Evolutionary conservation across 192 early-diverging fungal genomes (phyloP).

Genomic region (Coemansia sp.): DNA sequence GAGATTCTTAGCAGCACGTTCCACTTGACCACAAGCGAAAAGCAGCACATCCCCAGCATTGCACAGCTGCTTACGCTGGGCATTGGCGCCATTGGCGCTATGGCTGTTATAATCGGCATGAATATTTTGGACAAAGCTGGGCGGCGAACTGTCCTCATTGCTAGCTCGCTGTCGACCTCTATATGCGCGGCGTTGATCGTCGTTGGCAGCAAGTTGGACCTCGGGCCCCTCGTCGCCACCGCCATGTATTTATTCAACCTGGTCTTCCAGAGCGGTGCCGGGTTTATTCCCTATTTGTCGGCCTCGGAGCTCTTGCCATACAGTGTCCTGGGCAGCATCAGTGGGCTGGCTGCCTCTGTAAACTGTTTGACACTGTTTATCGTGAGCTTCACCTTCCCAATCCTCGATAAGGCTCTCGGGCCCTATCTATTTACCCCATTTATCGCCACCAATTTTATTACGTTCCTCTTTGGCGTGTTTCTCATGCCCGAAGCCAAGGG

Average conservation of each 20-base stretch:
- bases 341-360: slow-evolving; percentile 62
- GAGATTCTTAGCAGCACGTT: slow-evolving; percentile 67
- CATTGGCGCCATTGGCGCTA: slow-evolving; percentile 72
- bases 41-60: slow-evolving; percentile 58
- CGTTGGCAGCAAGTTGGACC: slow-evolving; percentile 62
- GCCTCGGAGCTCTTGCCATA: slow-evolving; percentile 77
- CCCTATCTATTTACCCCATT: slow-evolving; percentile 71
- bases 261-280: slow-evolving; percentile 83
- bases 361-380: slow-evolving; percentile 71
- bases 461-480: slow-evolving; percentile 46
- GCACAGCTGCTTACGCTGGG: slow-evolving; percentile 74
- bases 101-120: slow-evolving; percentile 75
- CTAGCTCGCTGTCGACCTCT: slow-evolving; percentile 61
- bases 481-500: slow-evolving; percentile 74
- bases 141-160: slow-evolving; percentile 63
- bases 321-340: slow-evolving; percentile 63
- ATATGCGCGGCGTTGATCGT: slow-evolving; percentile 65
- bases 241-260: slow-evolving; percentile 70
- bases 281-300: slow-evolving; percentile 84
- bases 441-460: slow-evolving; percentile 49
- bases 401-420: slow-evolving; percentile 54
- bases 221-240: slow-evolving; percentile 59
- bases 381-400: slow-evolving; percentile 65
- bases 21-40: slow-evolving; percentile 34
- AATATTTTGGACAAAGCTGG: slow-evolving; percentile 74